Percentiles rank a stretch among this genome's conserved stretches.
Conservation (phyloP, 2,329 filamentous ascomycete genomes). For the Cryphonectria radicalis region DNA sequence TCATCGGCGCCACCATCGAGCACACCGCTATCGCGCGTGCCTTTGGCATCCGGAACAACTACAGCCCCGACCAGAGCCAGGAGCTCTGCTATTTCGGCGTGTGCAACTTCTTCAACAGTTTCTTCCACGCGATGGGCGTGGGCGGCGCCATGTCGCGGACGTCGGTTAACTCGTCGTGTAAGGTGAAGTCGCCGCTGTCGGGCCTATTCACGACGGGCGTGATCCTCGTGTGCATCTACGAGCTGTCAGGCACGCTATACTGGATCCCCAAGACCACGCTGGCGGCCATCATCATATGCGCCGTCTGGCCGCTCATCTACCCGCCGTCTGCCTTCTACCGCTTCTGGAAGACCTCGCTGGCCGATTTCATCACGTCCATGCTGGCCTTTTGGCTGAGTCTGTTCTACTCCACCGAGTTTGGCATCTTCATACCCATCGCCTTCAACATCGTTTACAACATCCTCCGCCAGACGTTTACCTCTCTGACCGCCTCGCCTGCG, state of each 20-base stretch:
- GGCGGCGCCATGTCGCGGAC: constrained; percentile 71
- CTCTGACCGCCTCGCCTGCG: constrained; percentile 38
- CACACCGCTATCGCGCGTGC: constrained; percentile 68
- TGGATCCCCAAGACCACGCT: constrained; percentile 71
- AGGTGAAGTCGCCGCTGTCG: constrained; percentile 64
- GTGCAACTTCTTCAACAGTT: constrained; percentile 66
- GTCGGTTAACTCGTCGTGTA: constrained; percentile 67
- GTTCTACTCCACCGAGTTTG: constrained; percentile 63
- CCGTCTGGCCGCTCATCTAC: constrained; percentile 65
- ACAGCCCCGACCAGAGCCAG: constrained; percentile 66
- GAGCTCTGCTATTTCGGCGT: constrained; percentile 67
- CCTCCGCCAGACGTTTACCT: constrained; percentile 60
- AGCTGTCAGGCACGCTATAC: constrained; percentile 63
- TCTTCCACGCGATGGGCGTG: constrained; percentile 67
- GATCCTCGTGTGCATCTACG: constrained; percentile 65
- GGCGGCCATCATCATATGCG: constrained; percentile 69
- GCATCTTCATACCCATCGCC: constrained; percentile 61
- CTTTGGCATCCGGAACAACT: constrained; percentile 65
- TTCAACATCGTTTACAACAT: constrained; percentile 68
- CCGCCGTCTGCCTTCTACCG: constrained; percentile 62
- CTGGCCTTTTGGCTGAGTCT: constrained; percentile 68
- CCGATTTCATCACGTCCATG: constrained; percentile 67
- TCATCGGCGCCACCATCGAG: constrained; percentile 65
- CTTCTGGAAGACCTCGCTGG: constrained; percentile 66
- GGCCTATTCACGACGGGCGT: constrained; percentile 64